Conservation (phyloP, 768 basidiomycete genomes). For the Heimioporus sp. region DNA sequence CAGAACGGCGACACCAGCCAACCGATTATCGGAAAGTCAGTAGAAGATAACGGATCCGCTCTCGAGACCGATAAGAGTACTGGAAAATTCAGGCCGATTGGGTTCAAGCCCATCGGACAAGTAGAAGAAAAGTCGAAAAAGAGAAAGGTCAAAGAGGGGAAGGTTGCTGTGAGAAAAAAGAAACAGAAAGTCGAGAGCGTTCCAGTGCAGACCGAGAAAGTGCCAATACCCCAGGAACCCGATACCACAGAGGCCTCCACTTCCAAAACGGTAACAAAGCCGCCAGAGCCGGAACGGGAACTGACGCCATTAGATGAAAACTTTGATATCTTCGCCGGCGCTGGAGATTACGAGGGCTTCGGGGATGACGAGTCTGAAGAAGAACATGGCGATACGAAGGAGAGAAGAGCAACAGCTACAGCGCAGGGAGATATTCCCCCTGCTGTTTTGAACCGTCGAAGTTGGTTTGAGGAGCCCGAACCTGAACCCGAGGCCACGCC, state of each 20-base stretch:
- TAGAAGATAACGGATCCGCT: slow-evolving; percentile 19
- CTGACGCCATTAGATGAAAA: slow-evolving; percentile 46
- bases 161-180: slow-evolving; percentile 51
- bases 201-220: slow-evolving; percentile 15
- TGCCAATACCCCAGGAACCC: not conserved
- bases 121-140: slow-evolving; percentile 41
- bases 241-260: slow-evolving; percentile 2
- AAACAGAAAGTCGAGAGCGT: slow-evolving; percentile 49
- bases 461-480: slow-evolving; percentile 50
- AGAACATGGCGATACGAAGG: slow-evolving; percentile 17
- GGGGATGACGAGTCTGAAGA: slow-evolving; percentile 53
- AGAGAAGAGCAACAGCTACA: slow-evolving; percentile 7
- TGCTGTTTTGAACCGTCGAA: slow-evolving; percentile 13
- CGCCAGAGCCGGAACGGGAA: slow-evolving; percentile 17
- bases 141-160: slow-evolving; percentile 45
- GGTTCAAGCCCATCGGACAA: slow-evolving; percentile 61
- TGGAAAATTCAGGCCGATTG: slow-evolving; percentile 51
- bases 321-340: slow-evolving; percentile 85
- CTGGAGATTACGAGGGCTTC: slow-evolving; percentile 78
- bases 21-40: slow-evolving; percentile 11
- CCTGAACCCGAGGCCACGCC: slow-evolving; percentile 28
- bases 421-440: slow-evolving; percentile 8
- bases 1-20: slow-evolving; percentile 21
- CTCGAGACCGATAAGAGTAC: slow-evolving; percentile 38
- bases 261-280: slow-evolving; percentile 6